phyloP scores from a whole-genome alignment of 768 basidiomycete genomes.

The Rhizopogon salebrosus region DNA sequence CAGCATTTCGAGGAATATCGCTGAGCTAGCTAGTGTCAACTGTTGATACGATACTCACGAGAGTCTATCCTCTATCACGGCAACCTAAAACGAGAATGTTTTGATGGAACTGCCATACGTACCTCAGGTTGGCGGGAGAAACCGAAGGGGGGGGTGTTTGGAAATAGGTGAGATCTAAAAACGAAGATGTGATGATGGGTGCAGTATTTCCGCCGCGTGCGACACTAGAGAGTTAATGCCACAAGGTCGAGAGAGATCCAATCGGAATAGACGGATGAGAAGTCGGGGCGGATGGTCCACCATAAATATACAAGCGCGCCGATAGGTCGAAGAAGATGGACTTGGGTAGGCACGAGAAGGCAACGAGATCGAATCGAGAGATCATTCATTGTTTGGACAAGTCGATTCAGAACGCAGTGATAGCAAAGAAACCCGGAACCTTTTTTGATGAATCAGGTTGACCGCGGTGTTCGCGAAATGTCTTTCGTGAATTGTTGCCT shows the following conservation, averaged over 20 bases:
- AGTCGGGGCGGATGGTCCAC: conserved; percentile 40
- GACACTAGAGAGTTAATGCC: conserved; percentile 24
- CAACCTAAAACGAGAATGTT: conserved; percentile 11
- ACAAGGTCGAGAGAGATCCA: conserved; percentile 38
- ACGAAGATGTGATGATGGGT: conserved; percentile 39
- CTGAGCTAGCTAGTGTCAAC: not conserved
- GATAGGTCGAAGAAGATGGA: conserved; percentile 33
- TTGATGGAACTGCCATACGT: conserved; percentile 25
- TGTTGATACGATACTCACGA: not conserved
- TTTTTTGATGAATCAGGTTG: conserved; percentile 24
- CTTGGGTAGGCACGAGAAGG: conserved; percentile 24
- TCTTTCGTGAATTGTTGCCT: conserved; percentile 11
- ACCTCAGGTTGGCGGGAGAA: conserved; percentile 26
- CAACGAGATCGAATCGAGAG: conserved; percentile 16
- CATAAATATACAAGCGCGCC: conserved; percentile 34
- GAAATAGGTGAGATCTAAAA: conserved; percentile 37
- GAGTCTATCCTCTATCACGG: conserved; percentile 9
- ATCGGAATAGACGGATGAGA: conserved; percentile 40
- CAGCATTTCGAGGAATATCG: not conserved
- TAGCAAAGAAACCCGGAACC: conserved; percentile 22
- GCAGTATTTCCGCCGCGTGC: conserved; percentile 28
- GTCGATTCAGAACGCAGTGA: conserved; percentile 23
- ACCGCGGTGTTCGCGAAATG: conserved; percentile 25
- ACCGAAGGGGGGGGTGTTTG: conserved; percentile 15
- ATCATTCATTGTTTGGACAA: conserved; percentile 24